phyloP scores from a whole-genome alignment of 805 yeast species.

The Ogataea ramenticola region DNA sequence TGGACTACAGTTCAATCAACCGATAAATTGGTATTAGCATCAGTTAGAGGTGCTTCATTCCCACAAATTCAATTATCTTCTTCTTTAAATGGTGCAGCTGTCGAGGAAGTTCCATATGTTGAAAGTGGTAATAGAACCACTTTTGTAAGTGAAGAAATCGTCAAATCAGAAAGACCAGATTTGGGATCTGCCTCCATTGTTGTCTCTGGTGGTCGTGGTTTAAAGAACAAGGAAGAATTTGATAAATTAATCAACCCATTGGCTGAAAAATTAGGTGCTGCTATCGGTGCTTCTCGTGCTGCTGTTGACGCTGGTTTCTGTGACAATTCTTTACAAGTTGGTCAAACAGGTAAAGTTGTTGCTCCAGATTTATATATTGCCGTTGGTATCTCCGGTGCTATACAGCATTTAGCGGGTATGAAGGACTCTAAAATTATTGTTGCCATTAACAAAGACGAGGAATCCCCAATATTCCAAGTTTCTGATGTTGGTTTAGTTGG shows the following conservation, averaged over 20 bases:
- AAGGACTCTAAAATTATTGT: slow-evolving; percentile 91
- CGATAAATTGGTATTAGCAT: slow-evolving; percentile 60
- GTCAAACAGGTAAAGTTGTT: slow-evolving; percentile 96
- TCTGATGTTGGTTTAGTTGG: slow-evolving; percentile 90
- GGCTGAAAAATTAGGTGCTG: slow-evolving; percentile 80
- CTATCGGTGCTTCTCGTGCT: slow-evolving; percentile 96
- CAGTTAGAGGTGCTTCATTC: slow-evolving; percentile 85
- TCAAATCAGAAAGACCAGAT: slow-evolving; percentile 84
- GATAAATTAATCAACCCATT: slow-evolving; percentile 71
- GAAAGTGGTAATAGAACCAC: slow-evolving; percentile 36
- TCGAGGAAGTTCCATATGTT: slow-evolving; percentile 40
- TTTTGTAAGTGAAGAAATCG: slow-evolving; percentile 71
- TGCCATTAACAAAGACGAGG: slow-evolving; percentile 91
- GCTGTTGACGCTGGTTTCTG: slow-evolving; percentile 96
- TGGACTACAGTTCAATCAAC: slow-evolving; percentile 68
- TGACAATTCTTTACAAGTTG: slow-evolving; percentile 94
- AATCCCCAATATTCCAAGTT: slow-evolving; percentile 85
- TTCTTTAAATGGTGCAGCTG: slow-evolving; percentile 25
- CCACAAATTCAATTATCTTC: slow-evolving; percentile 27
- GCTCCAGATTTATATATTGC: slow-evolving; percentile 95
- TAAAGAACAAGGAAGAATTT: slow-evolving; percentile 83
- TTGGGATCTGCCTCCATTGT: slow-evolving; percentile 75
- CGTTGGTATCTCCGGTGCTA: slow-evolving; percentile 93
- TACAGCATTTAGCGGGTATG: slow-evolving; percentile 98
- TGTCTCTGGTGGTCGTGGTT: slow-evolving; percentile 91